Evolutionary conservation across 768 basidiomycete species (phyloP).

Genomic region (Lactarius vividus): DNA sequence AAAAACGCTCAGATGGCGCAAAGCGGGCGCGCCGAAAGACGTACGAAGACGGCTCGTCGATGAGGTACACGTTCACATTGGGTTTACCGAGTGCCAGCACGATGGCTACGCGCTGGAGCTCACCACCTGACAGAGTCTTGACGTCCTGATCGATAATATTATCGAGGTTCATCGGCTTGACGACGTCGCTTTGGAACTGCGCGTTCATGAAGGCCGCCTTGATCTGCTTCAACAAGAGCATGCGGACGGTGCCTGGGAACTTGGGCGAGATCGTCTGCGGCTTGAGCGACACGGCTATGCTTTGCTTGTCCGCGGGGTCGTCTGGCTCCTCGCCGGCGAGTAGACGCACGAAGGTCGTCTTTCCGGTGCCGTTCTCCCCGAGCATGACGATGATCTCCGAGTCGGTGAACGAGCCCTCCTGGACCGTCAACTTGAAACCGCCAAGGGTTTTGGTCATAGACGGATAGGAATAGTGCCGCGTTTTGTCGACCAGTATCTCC

Average conservation of each 20-base stretch:
- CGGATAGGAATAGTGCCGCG: constrained; percentile 88
- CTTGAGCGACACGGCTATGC: constrained; percentile 88
- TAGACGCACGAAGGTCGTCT: constrained; percentile 96
- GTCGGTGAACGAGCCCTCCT: constrained; percentile 91
- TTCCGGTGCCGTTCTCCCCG: constrained; percentile 98
- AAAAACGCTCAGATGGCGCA: not conserved
- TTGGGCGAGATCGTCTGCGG: constrained; percentile 98
- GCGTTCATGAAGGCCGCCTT: constrained; percentile 97
- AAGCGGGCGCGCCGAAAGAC: not conserved
- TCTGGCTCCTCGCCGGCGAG: constrained; percentile 94
- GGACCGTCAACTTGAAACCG: constrained; percentile 90
- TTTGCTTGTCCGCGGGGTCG: constrained; percentile 74
- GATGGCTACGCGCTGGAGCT: constrained; percentile 96
- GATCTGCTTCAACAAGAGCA: constrained; percentile 92
- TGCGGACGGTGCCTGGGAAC: constrained; percentile 95
- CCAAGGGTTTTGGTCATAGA: constrained; percentile 97
- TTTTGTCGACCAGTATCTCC: constrained; percentile 82
- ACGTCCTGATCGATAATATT: constrained; percentile 97
- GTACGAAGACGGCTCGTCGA: constrained; percentile 89
- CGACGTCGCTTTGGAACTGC: constrained; percentile 98
- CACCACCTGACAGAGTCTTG: constrained; percentile 97
- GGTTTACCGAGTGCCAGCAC: constrained; percentile 88
- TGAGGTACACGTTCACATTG: constrained; percentile 83
- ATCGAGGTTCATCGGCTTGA: constrained; percentile 97
- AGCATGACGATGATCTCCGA: constrained; percentile 99